Conservation (phyloP, 2,329 filamentous ascomycete species). For the Pseudomassariella vexata region DNA sequence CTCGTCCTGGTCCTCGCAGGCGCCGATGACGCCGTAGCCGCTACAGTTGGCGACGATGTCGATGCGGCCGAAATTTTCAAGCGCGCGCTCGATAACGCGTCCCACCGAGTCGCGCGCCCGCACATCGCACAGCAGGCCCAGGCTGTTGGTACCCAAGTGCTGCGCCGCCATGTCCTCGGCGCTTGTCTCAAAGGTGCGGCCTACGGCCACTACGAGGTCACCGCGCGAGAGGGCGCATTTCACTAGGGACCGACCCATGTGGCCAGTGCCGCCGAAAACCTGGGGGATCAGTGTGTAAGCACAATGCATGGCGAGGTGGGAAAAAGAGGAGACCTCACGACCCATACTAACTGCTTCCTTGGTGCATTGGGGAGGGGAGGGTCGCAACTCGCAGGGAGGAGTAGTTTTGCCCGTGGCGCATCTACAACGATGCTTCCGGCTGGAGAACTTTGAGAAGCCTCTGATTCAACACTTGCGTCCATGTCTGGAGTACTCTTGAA, state of each 20-base stretch:
- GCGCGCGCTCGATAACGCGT: slow-evolving; percentile 62
- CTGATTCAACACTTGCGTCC: too few relatives aligned
- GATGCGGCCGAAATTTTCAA: slow-evolving; percentile 71
- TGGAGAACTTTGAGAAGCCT: too few relatives aligned
- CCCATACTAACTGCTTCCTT: slow-evolving; percentile 76
- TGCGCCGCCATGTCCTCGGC: slow-evolving; percentile 66
- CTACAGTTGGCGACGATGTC: slow-evolving; percentile 92
- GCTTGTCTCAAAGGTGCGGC: slow-evolving; percentile 72
- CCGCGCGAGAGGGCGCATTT: slow-evolving; percentile 74
- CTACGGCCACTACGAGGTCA: slow-evolving; percentile 82
- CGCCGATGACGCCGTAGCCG: slow-evolving; percentile 90
- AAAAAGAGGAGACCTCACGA: slow-evolving; percentile 54
- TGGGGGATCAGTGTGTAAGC: slow-evolving; percentile 24
- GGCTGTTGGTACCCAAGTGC: slow-evolving; percentile 55
- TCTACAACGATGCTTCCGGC: too few relatives aligned
- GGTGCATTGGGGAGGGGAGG: slow-evolving; percentile 69
- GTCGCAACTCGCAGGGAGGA: slow-evolving; percentile 79
- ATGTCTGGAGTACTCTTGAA: too few relatives aligned
- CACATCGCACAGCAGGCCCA: slow-evolving; percentile 86
- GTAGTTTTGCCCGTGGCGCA: slow-evolving; percentile 34
- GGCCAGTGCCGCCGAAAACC: slow-evolving; percentile 95
- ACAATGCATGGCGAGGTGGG: slow-evolving; percentile 2
- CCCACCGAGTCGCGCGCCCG: slow-evolving; percentile 73
- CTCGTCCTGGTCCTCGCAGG: slow-evolving; percentile 95
- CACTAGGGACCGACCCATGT: slow-evolving; percentile 88